Evolutionary conservation across 208 protist genomes (phyloP).

Genomic region (Leishmania arabica): DNA sequence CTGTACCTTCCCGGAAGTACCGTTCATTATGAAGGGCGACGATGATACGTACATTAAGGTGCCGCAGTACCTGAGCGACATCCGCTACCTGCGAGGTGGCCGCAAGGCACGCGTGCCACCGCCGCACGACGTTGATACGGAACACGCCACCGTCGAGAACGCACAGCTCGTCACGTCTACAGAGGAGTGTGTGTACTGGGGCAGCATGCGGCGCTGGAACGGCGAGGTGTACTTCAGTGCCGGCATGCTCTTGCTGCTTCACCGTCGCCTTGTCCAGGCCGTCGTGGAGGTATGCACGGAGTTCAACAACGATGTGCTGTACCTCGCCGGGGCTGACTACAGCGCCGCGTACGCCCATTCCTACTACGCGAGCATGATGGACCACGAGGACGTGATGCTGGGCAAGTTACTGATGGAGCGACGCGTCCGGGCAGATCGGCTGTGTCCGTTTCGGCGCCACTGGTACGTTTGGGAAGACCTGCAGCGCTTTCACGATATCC

Average conservation of each 20-base stretch:
- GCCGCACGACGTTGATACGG: neutral
- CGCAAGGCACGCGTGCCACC: neutral
- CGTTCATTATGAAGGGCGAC: constrained; percentile 37
- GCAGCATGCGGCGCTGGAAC: constrained; percentile 25
- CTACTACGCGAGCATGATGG: constrained; percentile 17
- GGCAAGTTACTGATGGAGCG: constrained; percentile 15
- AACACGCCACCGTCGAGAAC: neutral
- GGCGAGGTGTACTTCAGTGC: constrained; percentile 20
- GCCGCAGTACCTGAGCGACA: constrained; percentile 37
- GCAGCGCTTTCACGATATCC: constrained; percentile 24
- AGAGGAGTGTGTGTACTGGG: constrained; percentile 31
- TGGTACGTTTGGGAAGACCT: constrained; percentile 19
- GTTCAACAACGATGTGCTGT: constrained; percentile 15
- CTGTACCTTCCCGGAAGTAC: constrained; percentile 20
- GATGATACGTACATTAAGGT: constrained; percentile 44
- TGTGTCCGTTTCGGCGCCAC: neutral
- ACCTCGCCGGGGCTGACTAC: constrained; percentile 8
- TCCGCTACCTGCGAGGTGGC: constrained; percentile 15
- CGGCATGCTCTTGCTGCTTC: constrained; percentile 24
- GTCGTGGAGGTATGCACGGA: constrained; percentile 8
- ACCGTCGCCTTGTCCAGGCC: constrained; percentile 15
- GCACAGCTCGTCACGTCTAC: neutral
- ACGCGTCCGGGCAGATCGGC: neutral
- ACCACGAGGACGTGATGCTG: constrained; percentile 27
- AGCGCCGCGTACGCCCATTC: neutral